Base-by-base conservation (phyloP, 495 filamentous ascomycete genomes). In the Aspergillus affinis region DNA sequence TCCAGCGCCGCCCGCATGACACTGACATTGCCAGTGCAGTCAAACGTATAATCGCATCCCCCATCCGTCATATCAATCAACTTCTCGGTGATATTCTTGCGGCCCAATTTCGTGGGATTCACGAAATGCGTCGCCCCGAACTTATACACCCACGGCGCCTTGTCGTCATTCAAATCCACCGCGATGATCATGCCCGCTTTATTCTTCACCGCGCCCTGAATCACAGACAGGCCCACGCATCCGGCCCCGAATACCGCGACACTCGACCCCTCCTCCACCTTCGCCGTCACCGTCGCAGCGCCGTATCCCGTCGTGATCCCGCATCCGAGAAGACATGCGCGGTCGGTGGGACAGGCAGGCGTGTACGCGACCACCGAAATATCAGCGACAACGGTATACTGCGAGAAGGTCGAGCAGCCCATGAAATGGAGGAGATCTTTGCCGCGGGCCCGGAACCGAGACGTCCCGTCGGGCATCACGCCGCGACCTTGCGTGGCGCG, bases 271-370 rank as follows among this genome's bases (percentile, higher is more conserved):
- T 91, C 82, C 77, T 97, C 93, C 17, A 97, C 86, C 59, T 88
- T 87, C 57, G 94, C 94, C 8, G 93, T 97, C 64, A 93, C 92
- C 59, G 90, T 87, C 26, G 95, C 94, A 21, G 94, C 94, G 66
- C 94, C 94, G 79, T 98, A 98, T 23, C 94, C 94, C 47, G 94
- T 98, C 21, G 94, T 98, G 80, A 98, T 98, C 72, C 94, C 94
- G 76, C 94, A 98, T 62, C 94, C 94, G 48, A 98, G 83, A 70
- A 98, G 81, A 73, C 94, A 98, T 19, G 93, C 93, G 58, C 91
- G 88, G 80, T 98, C 94, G 85, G 96, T 96, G 50, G 91, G 87
- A n/a, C 93, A 93, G 64, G 94, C 86, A 57, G 84, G 83, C 53
- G 91, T 95, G 64, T 98, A 92, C 51, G 92, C 89, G 17, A 98